Conservation (phyloP, 2,329 filamentous ascomycete species). For the Coccinonectria pachysandricola region DNA sequence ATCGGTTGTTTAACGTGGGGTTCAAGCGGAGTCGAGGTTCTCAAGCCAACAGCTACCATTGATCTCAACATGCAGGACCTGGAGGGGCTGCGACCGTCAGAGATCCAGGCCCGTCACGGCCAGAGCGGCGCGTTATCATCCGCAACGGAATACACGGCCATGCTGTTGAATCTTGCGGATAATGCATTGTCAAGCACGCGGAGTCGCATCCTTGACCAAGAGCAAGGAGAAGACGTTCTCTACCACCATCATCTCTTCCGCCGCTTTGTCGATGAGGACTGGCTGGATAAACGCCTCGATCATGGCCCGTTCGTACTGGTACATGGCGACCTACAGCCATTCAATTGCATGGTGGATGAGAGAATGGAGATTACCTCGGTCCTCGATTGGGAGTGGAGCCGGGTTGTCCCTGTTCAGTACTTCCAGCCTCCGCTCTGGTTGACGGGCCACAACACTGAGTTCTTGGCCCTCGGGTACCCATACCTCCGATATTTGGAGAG, state of each 20-base stretch:
- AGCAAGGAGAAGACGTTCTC: conserved; percentile 3
- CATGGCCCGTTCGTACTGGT: conserved; percentile 6
- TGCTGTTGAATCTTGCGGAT: conserved; percentile 5
- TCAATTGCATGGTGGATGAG: conserved; percentile 7
- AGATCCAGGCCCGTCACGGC: conserved; percentile 4
- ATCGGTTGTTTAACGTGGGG: conserved; percentile 4
- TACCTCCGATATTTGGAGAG: conserved; percentile 2
- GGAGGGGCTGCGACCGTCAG: conserved; percentile 4
- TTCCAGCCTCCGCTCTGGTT: conserved; percentile 8
- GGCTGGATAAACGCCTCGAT: conserved; percentile 4
- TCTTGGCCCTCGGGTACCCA: conserved; percentile 1
- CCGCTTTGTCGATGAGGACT: conserved; percentile 2
- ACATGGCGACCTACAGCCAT: conserved; percentile 7
- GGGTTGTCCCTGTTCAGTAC: conserved; percentile 9
- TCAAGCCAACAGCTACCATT: conserved; percentile 2
- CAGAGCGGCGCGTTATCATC: conserved; percentile 1
- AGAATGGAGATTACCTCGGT: conserved; percentile 3
- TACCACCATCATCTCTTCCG: conserved; percentile 7
- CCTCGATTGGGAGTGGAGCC: conserved; percentile 11
- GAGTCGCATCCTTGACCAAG: conserved; percentile 2
- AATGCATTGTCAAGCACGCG: conserved; percentile 5
- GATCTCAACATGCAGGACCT: conserved; percentile 7
- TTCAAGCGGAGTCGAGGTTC: conserved; percentile 1
- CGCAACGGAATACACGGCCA: conserved; percentile 4
- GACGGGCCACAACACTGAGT: neutral